Percentiles rank a stretch among this genome's conserved stretches.
Conservation (phyloP, 345 rosid species). For the Cardiospermum halicacabum region DNA sequence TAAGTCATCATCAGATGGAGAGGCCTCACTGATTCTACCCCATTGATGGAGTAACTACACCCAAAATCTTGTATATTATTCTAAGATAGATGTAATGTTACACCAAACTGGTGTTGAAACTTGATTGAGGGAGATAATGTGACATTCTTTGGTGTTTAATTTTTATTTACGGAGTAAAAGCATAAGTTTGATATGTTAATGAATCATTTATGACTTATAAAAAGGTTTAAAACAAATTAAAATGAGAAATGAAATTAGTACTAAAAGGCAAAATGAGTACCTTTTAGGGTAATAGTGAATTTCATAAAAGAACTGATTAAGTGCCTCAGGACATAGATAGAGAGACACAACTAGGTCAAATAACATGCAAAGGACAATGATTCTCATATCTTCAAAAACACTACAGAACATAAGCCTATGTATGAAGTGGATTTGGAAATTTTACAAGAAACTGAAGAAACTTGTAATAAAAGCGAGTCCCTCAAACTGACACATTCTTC, state of each 20-base stretch:
- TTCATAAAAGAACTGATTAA: too few species aligned
- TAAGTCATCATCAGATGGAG: constrained; percentile 13
- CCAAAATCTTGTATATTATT: neutral
- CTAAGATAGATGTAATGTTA: neutral
- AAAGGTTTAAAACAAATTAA: too few species aligned
- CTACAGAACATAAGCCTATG: neutral
- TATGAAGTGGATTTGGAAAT: constrained; percentile 2
- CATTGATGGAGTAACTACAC: neutral
- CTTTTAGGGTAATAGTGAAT: too few species aligned
- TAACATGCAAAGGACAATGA: neutral
- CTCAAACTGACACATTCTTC: constrained; percentile 3
- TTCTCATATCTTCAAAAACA: neutral
- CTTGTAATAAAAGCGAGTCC: constrained; percentile 17
- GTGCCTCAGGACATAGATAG: too few species aligned
- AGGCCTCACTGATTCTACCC: constrained; percentile 5
- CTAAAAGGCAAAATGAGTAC: too few species aligned
- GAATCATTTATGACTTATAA: too few species aligned
- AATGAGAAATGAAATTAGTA: too few species aligned
- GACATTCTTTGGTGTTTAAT: too few species aligned
- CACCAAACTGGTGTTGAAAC: neutral
- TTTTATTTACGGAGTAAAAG: too few species aligned
- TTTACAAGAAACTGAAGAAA: neutral
- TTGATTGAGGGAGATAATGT: too few species aligned
- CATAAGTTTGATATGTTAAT: too few species aligned
- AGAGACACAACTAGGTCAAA: too few species aligned